Percentiles rank a stretch among this genome's conserved stretches.
Evolutionary conservation across 2,329 filamentous ascomycete genomes (phyloP).

Genomic region (Talaromyces pinophilus): DNA sequence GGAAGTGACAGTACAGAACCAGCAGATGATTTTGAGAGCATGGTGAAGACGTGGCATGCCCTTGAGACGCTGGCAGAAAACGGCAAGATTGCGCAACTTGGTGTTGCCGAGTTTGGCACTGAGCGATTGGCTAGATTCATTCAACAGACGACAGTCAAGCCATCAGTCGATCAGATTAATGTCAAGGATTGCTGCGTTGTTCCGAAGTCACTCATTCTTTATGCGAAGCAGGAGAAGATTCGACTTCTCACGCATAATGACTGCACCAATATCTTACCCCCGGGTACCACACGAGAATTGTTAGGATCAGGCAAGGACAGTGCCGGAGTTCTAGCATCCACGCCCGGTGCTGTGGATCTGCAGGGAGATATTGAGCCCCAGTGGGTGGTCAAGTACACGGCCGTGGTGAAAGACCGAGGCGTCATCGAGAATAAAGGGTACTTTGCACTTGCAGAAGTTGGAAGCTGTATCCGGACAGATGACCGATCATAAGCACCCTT

Average conservation of each 20-base stretch:
- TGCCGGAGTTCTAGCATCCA: conserved; percentile 71
- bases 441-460: conserved; percentile 80
- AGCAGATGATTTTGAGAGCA: conserved; percentile 59
- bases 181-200: conserved; percentile 94
- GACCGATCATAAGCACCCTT: conserved; percentile 16
- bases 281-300: conserved; percentile 80
- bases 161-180: conserved; percentile 93
- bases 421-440: conserved; percentile 99
- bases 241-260: conserved; percentile 93
- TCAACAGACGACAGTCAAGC: conserved; percentile 67
- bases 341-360: conserved; percentile 56
- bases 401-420: conserved; percentile 87
- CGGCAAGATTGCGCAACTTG: conserved; percentile 73
- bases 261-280: conserved; percentile 85
- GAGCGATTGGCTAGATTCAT: conserved; percentile 79
- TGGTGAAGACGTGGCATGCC: conserved; percentile 67
- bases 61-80: conserved; percentile 72
- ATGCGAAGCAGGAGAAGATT: conserved; percentile 80
- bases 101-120: conserved; percentile 87
- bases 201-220: conserved; percentile 77
- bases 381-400: conserved; percentile 98
- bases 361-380: conserved; percentile 78
- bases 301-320: conserved; percentile 66
- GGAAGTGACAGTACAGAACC: conserved; percentile 39
- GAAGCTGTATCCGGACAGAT: conserved; percentile 42